Base-by-base conservation (phyloP, 2,329 filamentous ascomycete genomes). In the Ophiostoma angusticollis region DNA sequence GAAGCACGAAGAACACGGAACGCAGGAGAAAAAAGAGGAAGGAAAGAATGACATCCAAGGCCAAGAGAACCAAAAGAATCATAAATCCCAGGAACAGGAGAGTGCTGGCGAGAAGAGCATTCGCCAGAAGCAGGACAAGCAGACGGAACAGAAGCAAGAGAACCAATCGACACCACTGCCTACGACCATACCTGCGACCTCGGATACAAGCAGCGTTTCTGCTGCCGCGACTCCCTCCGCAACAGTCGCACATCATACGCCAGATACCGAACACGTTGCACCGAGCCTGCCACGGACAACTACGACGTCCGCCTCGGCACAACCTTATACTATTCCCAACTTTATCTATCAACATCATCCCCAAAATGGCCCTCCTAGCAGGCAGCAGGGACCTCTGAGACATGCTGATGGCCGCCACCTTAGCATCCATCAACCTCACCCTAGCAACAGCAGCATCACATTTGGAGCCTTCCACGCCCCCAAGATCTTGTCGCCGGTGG, bases 401-500 rank as follows among this genome's bases (percentile, higher is more conserved):
- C 24, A 35, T 4, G 18, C 35, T 5, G 14, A 30, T 3, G 32
- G 28, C 3, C 40, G 11, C 6, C 39, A 40, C 18, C 29, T 18
- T 9, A n/a, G 39, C 11, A 37, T 67, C 48, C 69, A 74, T 46
- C 68, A 72, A 37, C 54, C 64, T 29, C 72, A 70, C 39, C 64
- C 63, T 12, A 76, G 68, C 52, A 67, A 67, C 42, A 63, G 68
- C 27, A 74, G 66, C 51, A 57, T 76, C 37, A 63, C 74, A 45
- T 76, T 78, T 49, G 70, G 70, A 24, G 61, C 60, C 6, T 68
- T 71, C 44, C 58, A 65, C 23, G 67, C 64, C 14, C 78, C 74
- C 11, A 68, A 70, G 49, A 67, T 63, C 38, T 70, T 73, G 1
- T 78, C 74, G 5, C 74, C 74, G 2, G 69, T 61, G 16, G 70